These are phyloP conservation scores for Fomitopsis serialis DNA, from an alignment of 768 basidiomycete species.

Conservation along the genomic window DNA sequence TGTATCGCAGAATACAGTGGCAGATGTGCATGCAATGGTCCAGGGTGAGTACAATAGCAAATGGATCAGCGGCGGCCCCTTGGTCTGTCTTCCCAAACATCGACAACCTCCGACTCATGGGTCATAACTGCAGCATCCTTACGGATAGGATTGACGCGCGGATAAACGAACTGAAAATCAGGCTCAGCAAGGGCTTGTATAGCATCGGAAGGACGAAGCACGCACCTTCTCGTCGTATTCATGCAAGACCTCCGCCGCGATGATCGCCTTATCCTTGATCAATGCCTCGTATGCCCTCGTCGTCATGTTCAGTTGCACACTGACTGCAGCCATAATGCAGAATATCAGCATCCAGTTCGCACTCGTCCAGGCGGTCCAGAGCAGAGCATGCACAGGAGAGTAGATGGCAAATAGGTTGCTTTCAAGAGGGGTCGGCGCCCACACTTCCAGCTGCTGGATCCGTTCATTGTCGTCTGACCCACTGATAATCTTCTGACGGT, in stretches of 20 bases:
- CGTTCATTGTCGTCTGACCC: conserved; percentile 19
- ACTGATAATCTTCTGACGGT: conserved; percentile 9
- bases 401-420: conserved; percentile 67
- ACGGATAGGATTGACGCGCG: conserved; percentile 71
- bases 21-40: no score
- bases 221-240: conserved; percentile 79
- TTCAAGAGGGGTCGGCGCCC: conserved; percentile 73
- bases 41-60: no score
- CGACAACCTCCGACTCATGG: conserved; percentile 73
- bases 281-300: conserved; percentile 55
- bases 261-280: conserved; percentile 69
- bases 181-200: no score
- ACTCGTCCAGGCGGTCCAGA: conserved; percentile 67
- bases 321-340: conserved; percentile 60
- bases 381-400: conserved; percentile 68
- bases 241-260: conserved; percentile 75
- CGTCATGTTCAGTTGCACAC: conserved; percentile 46
- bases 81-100: conserved; percentile 38
- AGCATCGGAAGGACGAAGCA: conserved; percentile 10
- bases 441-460: conserved; percentile 76
- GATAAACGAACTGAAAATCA: conserved; percentile 69
- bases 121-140: conserved; percentile 83
- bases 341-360: conserved; percentile 75
- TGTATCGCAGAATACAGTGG: no score
- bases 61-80: not conserved